Base-by-base conservation (phyloP, 116 monocot genomes). In the Papilionanthe hybrid region DNA sequence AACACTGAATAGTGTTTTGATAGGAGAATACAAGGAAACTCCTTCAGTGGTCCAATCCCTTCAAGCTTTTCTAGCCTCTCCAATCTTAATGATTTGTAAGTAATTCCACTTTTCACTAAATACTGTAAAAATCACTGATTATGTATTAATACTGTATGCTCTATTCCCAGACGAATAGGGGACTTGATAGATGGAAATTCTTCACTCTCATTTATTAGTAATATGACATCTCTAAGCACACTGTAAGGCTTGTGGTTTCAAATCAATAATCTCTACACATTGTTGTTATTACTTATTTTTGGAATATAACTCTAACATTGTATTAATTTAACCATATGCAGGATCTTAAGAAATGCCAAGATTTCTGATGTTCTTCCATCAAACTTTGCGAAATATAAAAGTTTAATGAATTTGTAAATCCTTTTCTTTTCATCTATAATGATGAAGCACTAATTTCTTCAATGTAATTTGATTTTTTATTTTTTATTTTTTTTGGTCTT, bases 21-120 rank as follows among this genome's bases (percentile, higher is more conserved):
- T 79, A 97, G 97, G 97, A 86, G 91, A 60, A 83, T 97, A 18
- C 92, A 97, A 58, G 97, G 97, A n/a, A 94, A 92, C 78, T 91
- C 94, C 67, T 92, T 97, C 50, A 63, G 83, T 81, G 97, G 97
- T 72, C 94, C 94, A 81, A 94, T 97, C 76, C 94, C 97, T 77
- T 85, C 91, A 71, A 94, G 87, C 75, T 76, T 94, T 53, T 85
- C 89, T 43, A 83, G 73, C 75, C 97, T 97, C 77, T 83, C 57
- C 55, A 83, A 85, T 44, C 45, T 97, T 82, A 58, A 25, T 17
- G 79, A 85, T 76, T 76, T 97, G 94, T 97, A 83, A 91, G 92
- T 37, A 37, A 0, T 37, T 37, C 37, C 37, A 37, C 37, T 37
- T 37, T 37, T 37, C 37, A 37, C 37, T 3, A 37, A 37, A 37